phyloP scores from a whole-genome alignment of 2,329 filamentous ascomycete species.

The Celoporthe dispersa region DNA sequence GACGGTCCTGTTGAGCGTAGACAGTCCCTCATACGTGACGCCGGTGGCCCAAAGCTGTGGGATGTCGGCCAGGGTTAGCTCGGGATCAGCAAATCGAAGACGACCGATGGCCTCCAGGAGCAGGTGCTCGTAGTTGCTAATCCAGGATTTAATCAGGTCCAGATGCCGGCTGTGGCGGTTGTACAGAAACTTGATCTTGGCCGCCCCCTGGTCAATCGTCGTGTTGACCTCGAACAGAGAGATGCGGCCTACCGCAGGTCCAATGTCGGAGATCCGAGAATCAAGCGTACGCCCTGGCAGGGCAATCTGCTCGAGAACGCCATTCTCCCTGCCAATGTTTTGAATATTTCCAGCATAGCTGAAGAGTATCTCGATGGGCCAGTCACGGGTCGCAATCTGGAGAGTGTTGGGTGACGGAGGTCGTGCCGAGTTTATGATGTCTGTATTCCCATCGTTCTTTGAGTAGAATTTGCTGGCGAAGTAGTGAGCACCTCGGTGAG shows the following conservation, averaged over 20 bases:
- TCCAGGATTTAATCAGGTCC: slow-evolving; percentile 51
- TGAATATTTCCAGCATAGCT: slow-evolving; percentile 57
- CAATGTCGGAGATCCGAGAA: slow-evolving; percentile 49
- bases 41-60: slow-evolving; percentile 48
- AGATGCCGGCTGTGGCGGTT: slow-evolving; percentile 47
- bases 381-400: slow-evolving; percentile 39
- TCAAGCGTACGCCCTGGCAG: slow-evolving; percentile 45
- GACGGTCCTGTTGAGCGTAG: slow-evolving; percentile 48
- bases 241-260: slow-evolving; percentile 51
- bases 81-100: slow-evolving; percentile 47
- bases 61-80: slow-evolving; percentile 55
- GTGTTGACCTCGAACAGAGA: slow-evolving; percentile 56
- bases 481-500: slow-evolving; percentile 36
- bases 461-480: slow-evolving; percentile 44
- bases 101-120: slow-evolving; percentile 49
- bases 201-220: slow-evolving; percentile 49
- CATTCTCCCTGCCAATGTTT: slow-evolving; percentile 51
- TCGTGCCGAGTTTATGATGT: background rate
- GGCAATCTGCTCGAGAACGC: slow-evolving; percentile 53
- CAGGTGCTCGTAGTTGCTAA: slow-evolving; percentile 51
- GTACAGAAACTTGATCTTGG: slow-evolving; percentile 52
- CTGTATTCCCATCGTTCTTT: slow-evolving; percentile 33
- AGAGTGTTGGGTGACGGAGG: slow-evolving; percentile 22
- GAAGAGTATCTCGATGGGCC: slow-evolving; percentile 63
- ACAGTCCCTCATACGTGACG: slow-evolving; percentile 48